phyloP scores from a whole-genome alignment of 495 filamentous ascomycete genomes.

The Tuber indicum region DNA sequence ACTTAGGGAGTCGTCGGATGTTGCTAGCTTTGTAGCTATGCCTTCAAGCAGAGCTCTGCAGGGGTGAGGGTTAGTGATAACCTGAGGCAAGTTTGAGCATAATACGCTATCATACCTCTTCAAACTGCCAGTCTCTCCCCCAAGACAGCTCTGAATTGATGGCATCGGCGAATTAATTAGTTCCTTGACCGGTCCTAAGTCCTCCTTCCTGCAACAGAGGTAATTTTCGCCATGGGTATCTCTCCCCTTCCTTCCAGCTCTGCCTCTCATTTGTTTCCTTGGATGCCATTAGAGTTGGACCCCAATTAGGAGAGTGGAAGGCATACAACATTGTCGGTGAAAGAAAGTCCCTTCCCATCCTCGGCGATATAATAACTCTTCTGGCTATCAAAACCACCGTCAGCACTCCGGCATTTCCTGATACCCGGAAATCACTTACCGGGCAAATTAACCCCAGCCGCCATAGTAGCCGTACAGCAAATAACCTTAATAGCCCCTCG shows the following conservation, averaged over 20 bases:
- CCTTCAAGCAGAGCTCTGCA: conserved; percentile 65
- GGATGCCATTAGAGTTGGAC: conserved; percentile 4
- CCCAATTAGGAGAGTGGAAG: conserved; percentile 9
- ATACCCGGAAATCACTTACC: background rate
- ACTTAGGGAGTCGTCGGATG: conserved; percentile 58
- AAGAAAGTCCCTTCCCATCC: conserved; percentile 71
- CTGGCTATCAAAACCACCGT: conserved; percentile 46
- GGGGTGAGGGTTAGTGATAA: conserved; percentile 16
- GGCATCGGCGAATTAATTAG: conserved; percentile 70
- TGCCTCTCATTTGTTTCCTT: conserved; percentile 76
- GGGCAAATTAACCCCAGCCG: conserved; percentile 74
- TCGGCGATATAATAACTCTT: conserved; percentile 70
- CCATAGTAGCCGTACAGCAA: conserved; percentile 74
- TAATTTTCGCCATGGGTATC: conserved; percentile 76
- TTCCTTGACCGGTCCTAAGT: conserved; percentile 62
- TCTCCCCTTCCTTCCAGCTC: conserved; percentile 76
- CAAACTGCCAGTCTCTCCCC: conserved; percentile 61
- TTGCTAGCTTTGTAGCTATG: conserved; percentile 65
- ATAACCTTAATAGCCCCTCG: conserved; percentile 62
- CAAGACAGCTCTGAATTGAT: conserved; percentile 61
- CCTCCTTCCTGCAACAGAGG: conserved; percentile 64
- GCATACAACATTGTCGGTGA: conserved; percentile 67
- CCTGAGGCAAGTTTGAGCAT: background rate
- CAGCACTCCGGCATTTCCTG: background rate
- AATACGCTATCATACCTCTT: conserved; percentile 49